These are phyloP conservation scores for Mycothermus thermophilus DNA, from an alignment of 495 filamentous ascomycete genomes.

Conservation along the genomic window DNA sequence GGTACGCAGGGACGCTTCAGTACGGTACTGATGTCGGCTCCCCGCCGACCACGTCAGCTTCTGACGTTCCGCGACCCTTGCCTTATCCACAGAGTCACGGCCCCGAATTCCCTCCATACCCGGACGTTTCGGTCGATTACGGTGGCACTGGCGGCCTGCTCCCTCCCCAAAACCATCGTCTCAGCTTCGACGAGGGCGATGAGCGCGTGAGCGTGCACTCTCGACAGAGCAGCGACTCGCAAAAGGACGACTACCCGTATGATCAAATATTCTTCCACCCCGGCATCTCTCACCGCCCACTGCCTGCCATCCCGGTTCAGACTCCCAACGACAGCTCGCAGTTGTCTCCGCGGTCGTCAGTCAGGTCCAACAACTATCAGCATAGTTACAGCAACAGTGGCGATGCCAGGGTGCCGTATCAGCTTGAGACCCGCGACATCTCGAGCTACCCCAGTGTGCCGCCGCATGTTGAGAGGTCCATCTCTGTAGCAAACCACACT, in stretches of 20 bases:
- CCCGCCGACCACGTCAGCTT: conserved; percentile 18
- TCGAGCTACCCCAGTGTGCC: too few relatives aligned
- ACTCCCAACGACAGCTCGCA: conserved; percentile 28
- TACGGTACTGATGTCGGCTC: conserved; percentile 51
- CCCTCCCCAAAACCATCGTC: conserved; percentile 51
- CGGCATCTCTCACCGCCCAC: conserved; percentile 52
- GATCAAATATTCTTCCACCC: conserved; percentile 75
- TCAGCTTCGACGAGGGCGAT: conserved; percentile 92
- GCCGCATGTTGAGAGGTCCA: conserved; percentile 64
- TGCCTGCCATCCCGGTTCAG: conserved; percentile 61
- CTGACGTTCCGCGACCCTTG: conserved; percentile 22
- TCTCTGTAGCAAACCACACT: conserved; percentile 67
- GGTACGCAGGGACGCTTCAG: conserved; percentile 54
- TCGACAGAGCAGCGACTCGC: conserved; percentile 36
- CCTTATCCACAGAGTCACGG: conserved; percentile 24
- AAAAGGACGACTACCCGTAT: conserved; percentile 61
- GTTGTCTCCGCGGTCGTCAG: conserved; percentile 23
- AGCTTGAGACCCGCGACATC: too few relatives aligned
- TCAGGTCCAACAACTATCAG: conserved; percentile 17
- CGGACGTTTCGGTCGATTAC: conserved; percentile 46
- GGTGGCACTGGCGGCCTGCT: conserved; percentile 75
- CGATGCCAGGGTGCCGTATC: conserved; percentile 23
- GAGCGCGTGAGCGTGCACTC: conserved; percentile 46
- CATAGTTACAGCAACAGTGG: conserved; percentile 28
- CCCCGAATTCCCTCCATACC: conserved; percentile 27